These are phyloP conservation scores for Kazachstania sp. DNA, from an alignment of 1,139 yeast genomes.

Conservation along the genomic window DNA sequence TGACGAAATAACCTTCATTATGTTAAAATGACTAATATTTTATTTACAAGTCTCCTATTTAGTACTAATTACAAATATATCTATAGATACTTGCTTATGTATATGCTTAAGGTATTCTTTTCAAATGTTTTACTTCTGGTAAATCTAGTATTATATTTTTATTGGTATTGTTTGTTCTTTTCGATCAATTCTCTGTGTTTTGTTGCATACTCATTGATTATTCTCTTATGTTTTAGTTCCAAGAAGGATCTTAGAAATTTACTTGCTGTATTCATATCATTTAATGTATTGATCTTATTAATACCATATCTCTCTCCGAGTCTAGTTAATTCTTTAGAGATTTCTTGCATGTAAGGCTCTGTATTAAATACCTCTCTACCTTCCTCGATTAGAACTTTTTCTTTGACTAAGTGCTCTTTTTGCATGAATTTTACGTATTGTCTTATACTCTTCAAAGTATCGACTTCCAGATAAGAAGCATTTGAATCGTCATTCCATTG, in stretches of 20 bases:
- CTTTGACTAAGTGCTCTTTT: neutral
- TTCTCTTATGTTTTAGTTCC: neutral
- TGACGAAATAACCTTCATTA: too few relatives aligned
- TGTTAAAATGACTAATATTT: too few relatives aligned
- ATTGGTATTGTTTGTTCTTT: neutral
- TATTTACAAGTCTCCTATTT: too few relatives aligned
- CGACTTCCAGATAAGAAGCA: constrained; percentile 14
- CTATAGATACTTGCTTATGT: too few relatives aligned
- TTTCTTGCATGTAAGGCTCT: neutral
- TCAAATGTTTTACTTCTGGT: too few relatives aligned
- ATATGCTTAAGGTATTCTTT: too few relatives aligned
- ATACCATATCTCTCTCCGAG: constrained; percentile 3
- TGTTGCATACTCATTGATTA: neutral
- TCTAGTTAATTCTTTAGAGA: constrained; percentile 2
- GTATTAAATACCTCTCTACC: neutral
- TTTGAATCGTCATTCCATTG: constrained; percentile 20
- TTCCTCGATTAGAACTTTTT: constrained; percentile 2
- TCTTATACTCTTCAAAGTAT: constrained; percentile 9
- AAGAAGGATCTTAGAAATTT: neutral
- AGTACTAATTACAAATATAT: too few relatives aligned
- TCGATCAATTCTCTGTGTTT: neutral
- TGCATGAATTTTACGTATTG: neutral
- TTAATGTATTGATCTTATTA: neutral
- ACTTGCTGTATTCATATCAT: neutral
- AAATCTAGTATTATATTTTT: too few relatives aligned